Percentiles rank a stretch among this genome's conserved stretches.
Evolutionary conservation across 2,329 filamentous ascomycete species (phyloP).

Genomic region (Phaeosphaeria sp.): DNA sequence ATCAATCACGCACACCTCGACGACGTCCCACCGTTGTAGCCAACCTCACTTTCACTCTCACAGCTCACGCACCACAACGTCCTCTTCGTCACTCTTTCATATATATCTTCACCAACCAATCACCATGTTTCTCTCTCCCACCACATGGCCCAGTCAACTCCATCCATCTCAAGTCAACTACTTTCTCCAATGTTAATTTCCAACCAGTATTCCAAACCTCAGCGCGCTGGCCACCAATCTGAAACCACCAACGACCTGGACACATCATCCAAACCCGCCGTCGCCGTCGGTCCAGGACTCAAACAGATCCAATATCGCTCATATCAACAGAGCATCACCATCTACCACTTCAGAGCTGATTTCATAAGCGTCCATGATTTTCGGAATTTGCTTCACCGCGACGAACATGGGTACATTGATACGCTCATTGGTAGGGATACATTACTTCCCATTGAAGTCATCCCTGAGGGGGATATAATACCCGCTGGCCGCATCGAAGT

Average conservation of each 20-base stretch:
- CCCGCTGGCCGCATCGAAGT: slow-evolving; percentile 24
- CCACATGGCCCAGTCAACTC: not conserved
- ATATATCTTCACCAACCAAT: not conserved
- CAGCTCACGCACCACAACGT: not conserved
- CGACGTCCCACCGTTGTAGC: not conserved
- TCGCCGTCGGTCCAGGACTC: not conserved
- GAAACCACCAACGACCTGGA: not conserved
- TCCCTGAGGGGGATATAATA: slow-evolving; percentile 22
- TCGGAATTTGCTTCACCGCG: not conserved
- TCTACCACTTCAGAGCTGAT: slow-evolving; percentile 27
- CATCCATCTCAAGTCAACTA: not conserved
- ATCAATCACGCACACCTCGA: not conserved
- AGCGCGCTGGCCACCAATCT: not conserved
- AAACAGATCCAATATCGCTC: slow-evolving; percentile 21
- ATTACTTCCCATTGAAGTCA: not conserved
- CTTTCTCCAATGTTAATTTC: not conserved
- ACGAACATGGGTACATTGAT: slow-evolving; percentile 16
- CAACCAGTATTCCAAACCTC: not conserved
- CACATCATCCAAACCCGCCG: not conserved
- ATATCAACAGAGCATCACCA: slow-evolving; percentile 16
- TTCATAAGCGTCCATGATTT: slow-evolving; percentile 11
- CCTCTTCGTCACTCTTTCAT: not conserved
- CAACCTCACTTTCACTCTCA: not conserved
- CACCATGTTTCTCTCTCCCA: not conserved
- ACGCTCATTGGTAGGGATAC: slow-evolving; percentile 19